Base-by-base conservation (phyloP, 140 eudicot species). In the Stevia rebaudiana region DNA sequence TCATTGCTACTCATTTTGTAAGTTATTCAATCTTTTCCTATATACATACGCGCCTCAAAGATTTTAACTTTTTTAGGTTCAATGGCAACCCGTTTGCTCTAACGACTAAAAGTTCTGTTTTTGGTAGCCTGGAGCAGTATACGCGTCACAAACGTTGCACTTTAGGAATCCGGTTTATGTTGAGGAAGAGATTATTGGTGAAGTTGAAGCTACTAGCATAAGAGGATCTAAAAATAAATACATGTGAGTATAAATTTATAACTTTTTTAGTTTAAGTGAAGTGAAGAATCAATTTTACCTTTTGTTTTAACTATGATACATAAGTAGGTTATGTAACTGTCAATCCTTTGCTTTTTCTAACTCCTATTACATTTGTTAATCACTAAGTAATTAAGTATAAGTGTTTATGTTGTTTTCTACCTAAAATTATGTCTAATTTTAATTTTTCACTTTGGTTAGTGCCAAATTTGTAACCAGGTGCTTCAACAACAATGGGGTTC, bases 1-100 rank as follows among this genome's bases (percentile, higher is more conserved):
- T 92, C 43, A 92, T 92, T 47, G 88, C 96, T 58, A 77, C 88
- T 54, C 83, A 88, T 39, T 92, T 92, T 67, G 98, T 91, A 81
- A 80, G 95, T 54, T 3, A 1, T 58, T 17, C 1, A 21, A 31
- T 47, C 63, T 7, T 61, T 33, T 74, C 64, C 53, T 31, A 49
- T 37, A 12, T 42, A 6, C 61, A 52, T 51, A 41, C 57, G 36
- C 33, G 36, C 43, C 12, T n/a, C 30, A 22, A 61, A 15, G 35
- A 31, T 11, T 46, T 5, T 2, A 10, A 43, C 33, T 10, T 31
- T 33, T 0, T 35, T n/a, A 31, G 57, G n/a, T 44, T 15, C 17
- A 18, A 33, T 22, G 9, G 23, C 3, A 9, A 21, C 51, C 41
- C 21, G 16, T 40, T 39, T 31, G 33, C 48, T 0, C 9, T 0